A percentile compares a stretch with the other conserved stretches of the same genome.
Evolutionary conservation across 495 filamentous ascomycete genomes (phyloP).

Genomic region (Neurospora sp.): DNA sequence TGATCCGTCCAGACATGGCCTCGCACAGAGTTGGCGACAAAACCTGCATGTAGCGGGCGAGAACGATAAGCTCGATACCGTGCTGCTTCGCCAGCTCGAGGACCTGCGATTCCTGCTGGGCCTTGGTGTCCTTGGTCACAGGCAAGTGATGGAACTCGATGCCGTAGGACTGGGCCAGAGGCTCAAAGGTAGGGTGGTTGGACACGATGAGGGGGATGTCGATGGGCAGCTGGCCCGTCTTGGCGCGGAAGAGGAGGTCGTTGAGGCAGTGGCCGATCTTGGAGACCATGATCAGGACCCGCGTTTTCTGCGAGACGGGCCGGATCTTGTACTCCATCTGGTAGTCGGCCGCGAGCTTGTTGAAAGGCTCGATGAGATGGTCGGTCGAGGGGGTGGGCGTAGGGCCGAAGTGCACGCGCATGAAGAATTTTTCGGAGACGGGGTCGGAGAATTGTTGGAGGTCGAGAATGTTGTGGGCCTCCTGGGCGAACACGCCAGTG

Average conservation of each 20-base stretch:
- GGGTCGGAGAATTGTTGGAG: constrained; percentile 65
- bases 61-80: constrained; percentile 59
- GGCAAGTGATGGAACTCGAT: constrained; percentile 66
- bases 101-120: constrained; percentile 53
- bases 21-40: constrained; percentile 58
- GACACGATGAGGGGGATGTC: constrained; percentile 61
- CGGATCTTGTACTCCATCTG: constrained; percentile 54
- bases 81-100: constrained; percentile 53
- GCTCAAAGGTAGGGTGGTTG: constrained; percentile 62
- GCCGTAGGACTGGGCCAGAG: constrained; percentile 57
- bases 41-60: constrained; percentile 82
- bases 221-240: constrained; percentile 53
- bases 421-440: constrained; percentile 59
- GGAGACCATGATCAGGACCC: constrained; percentile 70
- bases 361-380: constrained; percentile 41
- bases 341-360: constrained; percentile 45
- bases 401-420: constrained; percentile 62
- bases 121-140: constrained; percentile 58
- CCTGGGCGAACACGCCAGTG: constrained; percentile 54
- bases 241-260: constrained; percentile 64
- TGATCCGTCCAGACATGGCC: constrained; percentile 63
- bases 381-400: constrained; percentile 27
- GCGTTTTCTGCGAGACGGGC: constrained; percentile 50
- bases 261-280: constrained; percentile 76
- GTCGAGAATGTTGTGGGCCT: constrained; percentile 63